Evolutionary conservation across 306 rosid genomes (phyloP), one percentile per base, ranked within the genome.

Genomic region (Malus sylvestris): DNA sequence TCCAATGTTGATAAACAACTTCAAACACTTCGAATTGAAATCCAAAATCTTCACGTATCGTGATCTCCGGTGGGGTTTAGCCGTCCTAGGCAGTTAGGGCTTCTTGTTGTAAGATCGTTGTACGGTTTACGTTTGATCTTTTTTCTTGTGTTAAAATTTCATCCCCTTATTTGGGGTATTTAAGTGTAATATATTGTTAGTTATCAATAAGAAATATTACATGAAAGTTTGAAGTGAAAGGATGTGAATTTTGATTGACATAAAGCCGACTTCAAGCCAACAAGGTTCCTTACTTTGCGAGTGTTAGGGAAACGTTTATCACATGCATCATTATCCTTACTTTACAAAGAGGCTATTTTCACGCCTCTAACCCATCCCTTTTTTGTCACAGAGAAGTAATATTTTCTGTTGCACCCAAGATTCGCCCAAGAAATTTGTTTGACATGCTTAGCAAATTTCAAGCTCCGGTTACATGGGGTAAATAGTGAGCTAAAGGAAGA

Each of bases 11-110:
- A 87, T 77, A 90, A 88, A 80, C 86, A 88, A 75, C 86, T 95
- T 61, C 86, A 88, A 85, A 85, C 81, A 29, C 75, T 95, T 27
- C 91, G 87, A 71, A 80, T 80, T 71, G 97, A 91, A 40, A 89
- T 95, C 75, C 97, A 95, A 87, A 92, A 92, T 80, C 92, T 92
- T 78, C 96, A 89, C 38, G 88, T 89, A 57, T 87, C 84, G 5
- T 92, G 93, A 90, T 75, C 10, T 45, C 27, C 1, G 15, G 20
- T 59, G 16, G 20, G 25, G 18, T 11, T 55, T 42, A 23, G 45
- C 76, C 11, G 8, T 57, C 13, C 66, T 4, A 8, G 0, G 38
- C 55, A 72, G 45, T 58, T 5, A 29, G 60, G 68, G 58, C 59
- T 16, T 15, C 23, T 33, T 19, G 18, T 14, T 76, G 71, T 23